Evolutionary conservation across 306 rosid species (phyloP), one percentile per base, ranked within the genome.

Genomic region (Canavalia ensiformis): DNA sequence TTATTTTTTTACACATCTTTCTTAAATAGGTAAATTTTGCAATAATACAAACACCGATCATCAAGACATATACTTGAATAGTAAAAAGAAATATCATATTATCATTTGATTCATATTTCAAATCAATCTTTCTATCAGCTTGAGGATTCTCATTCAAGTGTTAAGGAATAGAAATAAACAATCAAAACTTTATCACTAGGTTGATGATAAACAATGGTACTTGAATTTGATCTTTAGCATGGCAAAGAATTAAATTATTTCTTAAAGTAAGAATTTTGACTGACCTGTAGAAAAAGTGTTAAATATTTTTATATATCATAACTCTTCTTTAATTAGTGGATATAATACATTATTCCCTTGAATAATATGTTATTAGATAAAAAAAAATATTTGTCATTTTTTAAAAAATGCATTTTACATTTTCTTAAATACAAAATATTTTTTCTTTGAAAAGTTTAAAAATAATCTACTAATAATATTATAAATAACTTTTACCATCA

Each of bases 171-270:
- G 66, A 50, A 49, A 82, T 50, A 2, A 5, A 58, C 25, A 68
- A n/a, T 34, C 37, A 75, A 29, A 49, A 46, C 4, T 41, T 8
- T 37, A 68, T 82, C 0, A n/a, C 66, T 4, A 67, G 78, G 1
- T 76, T 82, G 0, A 10, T 59, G 2, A 82, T 37, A 42, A 76
- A 50, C 0, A 76, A n/a, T 0, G 58, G 34, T 0, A 1, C 3
- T 4, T 13, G 3, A 5, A 2, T 11, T 0, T 0, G 1, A 0
- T 5, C 33, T 13, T 1, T 8, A 3, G 41, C 13, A 1, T 54
- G 47, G 56, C 76, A 62, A 47, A 82, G 65, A 47, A 82, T 25
- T 13, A 75, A 47, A 1, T 70, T 66, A 13, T 82, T 82, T 2
- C 41, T 69, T 1, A 65, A 75, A 37, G 47, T 7, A 2, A 82